Percentiles rank a stretch among this genome's conserved stretches.
These are phyloP conservation scores for Oryza australiensis DNA, from an alignment of 176 grass and related monocot species.

Conservation along the genomic window DNA sequence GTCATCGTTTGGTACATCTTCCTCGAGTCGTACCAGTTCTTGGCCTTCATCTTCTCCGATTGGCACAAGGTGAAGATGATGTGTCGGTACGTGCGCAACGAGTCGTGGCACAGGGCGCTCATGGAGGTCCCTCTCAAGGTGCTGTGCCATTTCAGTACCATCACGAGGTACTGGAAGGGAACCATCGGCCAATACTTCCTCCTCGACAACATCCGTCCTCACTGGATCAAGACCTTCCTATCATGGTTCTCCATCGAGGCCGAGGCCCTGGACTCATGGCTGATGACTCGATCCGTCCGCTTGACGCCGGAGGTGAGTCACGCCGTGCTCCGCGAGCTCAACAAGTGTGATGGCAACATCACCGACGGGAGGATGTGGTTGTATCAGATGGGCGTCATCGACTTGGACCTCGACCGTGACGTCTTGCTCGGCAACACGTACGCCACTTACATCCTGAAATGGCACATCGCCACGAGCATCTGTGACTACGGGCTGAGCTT, in stretches of 20 bases:
- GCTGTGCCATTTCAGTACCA: conserved; percentile 2
- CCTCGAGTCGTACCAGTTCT: conserved; percentile 22
- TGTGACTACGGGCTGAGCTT: not conserved
- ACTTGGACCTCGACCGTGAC: not conserved
- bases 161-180: conserved; percentile 21
- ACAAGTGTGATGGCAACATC: not conserved
- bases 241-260: not conserved
- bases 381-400: not conserved
- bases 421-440: not conserved
- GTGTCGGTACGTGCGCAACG: not conserved
- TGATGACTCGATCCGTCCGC: not conserved
- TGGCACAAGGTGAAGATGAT: conserved; percentile 35
- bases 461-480: conserved; percentile 31
- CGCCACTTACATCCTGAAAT: not conserved
- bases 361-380: not conserved
- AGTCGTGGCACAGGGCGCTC: not conserved
- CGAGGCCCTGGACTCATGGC: not conserved
- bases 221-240: conserved; percentile 1
- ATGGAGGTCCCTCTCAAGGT: conserved; percentile 13
- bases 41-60: conserved; percentile 17
- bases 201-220: not conserved
- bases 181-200: conserved; percentile 1
- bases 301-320: not conserved
- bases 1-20: conserved; percentile 14
- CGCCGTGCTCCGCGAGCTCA: not conserved